These are phyloP conservation scores for Pyrenophora teres DNA, from an alignment of 2,329 filamentous ascomycete species.

Conservation along the genomic window DNA sequence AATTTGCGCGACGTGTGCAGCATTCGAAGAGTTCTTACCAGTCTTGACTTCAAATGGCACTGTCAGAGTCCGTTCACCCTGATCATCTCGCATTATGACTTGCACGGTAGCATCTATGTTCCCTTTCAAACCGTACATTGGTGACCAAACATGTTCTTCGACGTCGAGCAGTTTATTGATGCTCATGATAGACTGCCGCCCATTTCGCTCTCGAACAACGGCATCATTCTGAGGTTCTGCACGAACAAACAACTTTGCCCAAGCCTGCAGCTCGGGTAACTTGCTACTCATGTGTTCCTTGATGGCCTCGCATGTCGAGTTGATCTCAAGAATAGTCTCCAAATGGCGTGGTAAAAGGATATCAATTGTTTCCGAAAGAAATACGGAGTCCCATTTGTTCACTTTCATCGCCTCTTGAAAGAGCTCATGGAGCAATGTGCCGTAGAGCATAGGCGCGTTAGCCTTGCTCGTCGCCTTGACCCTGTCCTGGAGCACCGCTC, in stretches of 20 bases:
- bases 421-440: conserved; percentile 90
- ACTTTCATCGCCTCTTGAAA: conserved; percentile 87
- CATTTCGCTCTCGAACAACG: conserved; percentile 77
- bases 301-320: conserved; percentile 72
- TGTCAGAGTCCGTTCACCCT: conserved; percentile 70
- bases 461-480: conserved; percentile 87
- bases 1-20: conserved; percentile 88
- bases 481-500: conserved; percentile 91
- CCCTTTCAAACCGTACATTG: conserved; percentile 94
- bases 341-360: conserved; percentile 75
- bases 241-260: conserved; percentile 82
- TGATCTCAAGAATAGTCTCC: conserved; percentile 88
- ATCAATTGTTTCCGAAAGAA: conserved; percentile 69
- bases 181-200: conserved; percentile 76
- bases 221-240: conserved; percentile 72
- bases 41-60: conserved; percentile 97
- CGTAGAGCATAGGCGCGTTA: conserved; percentile 83
- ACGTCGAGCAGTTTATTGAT: conserved; percentile 94
- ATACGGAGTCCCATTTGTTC: conserved; percentile 77
- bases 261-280: conserved; percentile 77
- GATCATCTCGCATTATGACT: conserved; percentile 74
- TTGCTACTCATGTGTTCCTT: conserved; percentile 81
- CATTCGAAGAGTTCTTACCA: conserved; percentile 76
- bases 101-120: conserved; percentile 98
- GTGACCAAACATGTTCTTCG: conserved; percentile 98